A percentile compares a stretch with the other conserved stretches of the same genome.
Conservation (phyloP, 768 basidiomycete genomes). For the Pleurotus platypus region DNA sequence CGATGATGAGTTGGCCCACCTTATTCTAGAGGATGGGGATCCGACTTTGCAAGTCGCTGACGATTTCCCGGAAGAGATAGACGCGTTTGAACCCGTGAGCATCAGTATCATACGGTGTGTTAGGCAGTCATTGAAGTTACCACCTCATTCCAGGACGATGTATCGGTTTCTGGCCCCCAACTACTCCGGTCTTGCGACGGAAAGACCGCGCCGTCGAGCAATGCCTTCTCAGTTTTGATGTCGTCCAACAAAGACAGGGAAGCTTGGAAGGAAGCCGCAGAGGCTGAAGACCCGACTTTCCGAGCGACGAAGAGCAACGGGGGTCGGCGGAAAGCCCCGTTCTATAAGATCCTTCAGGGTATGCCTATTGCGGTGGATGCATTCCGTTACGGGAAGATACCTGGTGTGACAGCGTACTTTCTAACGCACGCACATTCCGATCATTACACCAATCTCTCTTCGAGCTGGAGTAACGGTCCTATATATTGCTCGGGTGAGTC, state of each 20-base stretch:
- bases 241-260: constrained; percentile 76
- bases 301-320: constrained; percentile 43
- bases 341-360: constrained; percentile 93
- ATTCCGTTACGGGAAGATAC: constrained; percentile 90
- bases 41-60: constrained; percentile 13
- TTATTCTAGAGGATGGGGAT: constrained; percentile 18
- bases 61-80: background rate
- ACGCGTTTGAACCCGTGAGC: background rate
- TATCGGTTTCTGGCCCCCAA: constrained; percentile 4
- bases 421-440: constrained; percentile 56
- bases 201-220: constrained; percentile 17
- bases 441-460: constrained; percentile 86
- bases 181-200: constrained; percentile 15
- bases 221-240: constrained; percentile 85
- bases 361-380: constrained; percentile 99
- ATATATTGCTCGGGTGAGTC: constrained; percentile 80
- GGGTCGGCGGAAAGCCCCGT: constrained; percentile 76
- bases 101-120: no score
- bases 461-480: constrained; percentile 85
- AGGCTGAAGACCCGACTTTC: constrained; percentile 44
- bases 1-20: constrained; percentile 34
- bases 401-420: constrained; percentile 87
- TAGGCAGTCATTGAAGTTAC: no score
- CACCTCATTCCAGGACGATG: no score
- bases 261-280: constrained; percentile 79